Evolutionary conservation across 139 green algal genomes (phyloP).

Genomic region (Tetradesmus lagerheimii): DNA sequence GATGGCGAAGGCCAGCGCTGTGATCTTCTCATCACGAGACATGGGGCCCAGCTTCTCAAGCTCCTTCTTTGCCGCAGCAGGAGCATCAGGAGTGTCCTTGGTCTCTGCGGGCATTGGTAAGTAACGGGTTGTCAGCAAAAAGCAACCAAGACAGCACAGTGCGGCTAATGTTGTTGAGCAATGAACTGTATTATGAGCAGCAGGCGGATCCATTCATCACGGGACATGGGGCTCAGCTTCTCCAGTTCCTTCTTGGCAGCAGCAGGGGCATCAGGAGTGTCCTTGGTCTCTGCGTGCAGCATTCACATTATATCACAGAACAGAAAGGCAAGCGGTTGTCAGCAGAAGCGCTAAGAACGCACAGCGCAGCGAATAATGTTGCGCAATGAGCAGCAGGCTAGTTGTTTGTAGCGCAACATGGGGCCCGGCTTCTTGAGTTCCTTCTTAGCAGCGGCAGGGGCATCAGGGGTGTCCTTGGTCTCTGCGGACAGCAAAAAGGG

Average conservation of each 20-base stretch:
- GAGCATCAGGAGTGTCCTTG: constrained; percentile 97
- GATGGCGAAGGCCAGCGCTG: constrained; percentile 80
- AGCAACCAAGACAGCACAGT: background rate
- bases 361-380: too few species aligned
- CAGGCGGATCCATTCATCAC: background rate
- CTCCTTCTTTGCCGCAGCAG: constrained; percentile 88
- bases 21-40: constrained; percentile 97
- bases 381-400: too few species aligned
- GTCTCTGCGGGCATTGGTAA: constrained; percentile 35
- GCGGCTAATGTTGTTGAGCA: too few species aligned
- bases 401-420: too few species aligned
- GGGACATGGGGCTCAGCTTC: constrained; percentile 93
- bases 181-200: too few species aligned
- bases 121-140: background rate
- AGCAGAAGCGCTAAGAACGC: too few species aligned
- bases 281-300: too few species aligned
- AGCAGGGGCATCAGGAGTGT: constrained; percentile 91
- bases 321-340: too few species aligned
- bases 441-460: constrained; percentile 86
- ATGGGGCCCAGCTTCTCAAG: constrained; percentile 96
- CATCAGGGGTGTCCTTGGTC: constrained; percentile 96
- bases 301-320: too few species aligned
- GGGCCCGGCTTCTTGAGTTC: constrained; percentile 96
- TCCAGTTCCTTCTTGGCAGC: constrained; percentile 90
- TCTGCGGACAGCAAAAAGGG: constrained; percentile 22